phyloP scores from a whole-genome alignment of 805 yeast species.

The Spencermartinsiella europaea region DNA sequence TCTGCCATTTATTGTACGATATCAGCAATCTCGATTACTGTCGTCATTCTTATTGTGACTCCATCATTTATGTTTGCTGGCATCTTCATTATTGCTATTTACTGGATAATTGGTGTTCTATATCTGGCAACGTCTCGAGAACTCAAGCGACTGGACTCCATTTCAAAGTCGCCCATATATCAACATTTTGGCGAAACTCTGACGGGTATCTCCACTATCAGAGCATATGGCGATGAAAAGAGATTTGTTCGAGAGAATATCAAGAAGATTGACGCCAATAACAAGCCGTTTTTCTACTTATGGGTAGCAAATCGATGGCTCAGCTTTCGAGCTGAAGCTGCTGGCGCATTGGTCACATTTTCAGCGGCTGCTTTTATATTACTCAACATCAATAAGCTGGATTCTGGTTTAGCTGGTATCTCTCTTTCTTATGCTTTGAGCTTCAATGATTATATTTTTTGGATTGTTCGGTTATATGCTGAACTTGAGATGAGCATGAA shows the following conservation, averaged over 20 bases:
- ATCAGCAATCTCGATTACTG: conserved; percentile 59
- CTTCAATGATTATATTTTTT: conserved; percentile 78
- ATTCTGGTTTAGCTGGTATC: conserved; percentile 93
- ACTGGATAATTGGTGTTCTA: conserved; percentile 64
- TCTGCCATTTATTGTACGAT: conserved; percentile 56
- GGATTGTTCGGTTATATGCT: conserved; percentile 88
- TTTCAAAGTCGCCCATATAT: conserved; percentile 88
- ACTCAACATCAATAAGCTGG: conserved; percentile 56
- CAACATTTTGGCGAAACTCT: conserved; percentile 93
- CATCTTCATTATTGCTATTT: conserved; percentile 49
- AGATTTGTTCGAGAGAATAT: conserved; percentile 78
- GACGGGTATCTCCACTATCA: conserved; percentile 84
- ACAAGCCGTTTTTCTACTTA: conserved; percentile 84
- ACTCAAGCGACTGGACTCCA: conserved; percentile 81
- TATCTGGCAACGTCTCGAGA: conserved; percentile 82
- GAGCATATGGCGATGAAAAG: conserved; percentile 91
- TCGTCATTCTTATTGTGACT: conserved; percentile 71
- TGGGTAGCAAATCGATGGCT: conserved; percentile 97
- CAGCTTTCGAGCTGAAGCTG: conserved; percentile 70
- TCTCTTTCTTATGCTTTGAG: conserved; percentile 86
- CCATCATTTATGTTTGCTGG: conserved; percentile 81
- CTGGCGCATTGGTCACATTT: conserved; percentile 76
- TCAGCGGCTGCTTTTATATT: conserved; percentile 76
- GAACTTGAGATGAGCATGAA: conserved; percentile 92
- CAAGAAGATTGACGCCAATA: conserved; percentile 73